Evolutionary conservation across 208 protist species (phyloP).

Genomic region (Naegleria gruberi): DNA sequence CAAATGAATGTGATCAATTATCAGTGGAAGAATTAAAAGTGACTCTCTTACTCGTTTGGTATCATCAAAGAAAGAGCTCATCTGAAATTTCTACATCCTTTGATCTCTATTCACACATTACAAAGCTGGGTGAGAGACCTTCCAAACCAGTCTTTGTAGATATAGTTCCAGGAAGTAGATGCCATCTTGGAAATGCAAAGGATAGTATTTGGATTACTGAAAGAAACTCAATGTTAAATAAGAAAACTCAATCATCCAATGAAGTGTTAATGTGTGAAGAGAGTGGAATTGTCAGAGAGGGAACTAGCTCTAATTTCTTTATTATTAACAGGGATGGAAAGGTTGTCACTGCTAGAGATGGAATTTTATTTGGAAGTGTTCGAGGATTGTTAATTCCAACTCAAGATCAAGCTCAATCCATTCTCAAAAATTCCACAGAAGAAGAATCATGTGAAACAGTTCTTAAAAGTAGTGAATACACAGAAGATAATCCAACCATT

Average conservation of each 20-base stretch:
- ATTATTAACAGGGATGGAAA: background rate
- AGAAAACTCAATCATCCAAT: background rate
- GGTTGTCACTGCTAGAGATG: background rate
- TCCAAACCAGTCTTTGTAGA: background rate
- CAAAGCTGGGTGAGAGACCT: background rate
- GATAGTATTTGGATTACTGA: background rate
- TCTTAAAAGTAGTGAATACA: background rate
- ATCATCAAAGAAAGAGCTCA: background rate
- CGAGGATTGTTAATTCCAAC: background rate
- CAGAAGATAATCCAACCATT: background rate
- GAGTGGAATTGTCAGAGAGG: background rate
- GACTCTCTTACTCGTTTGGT: background rate
- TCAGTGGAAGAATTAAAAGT: background rate
- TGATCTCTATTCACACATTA: background rate
- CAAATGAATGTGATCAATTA: background rate
- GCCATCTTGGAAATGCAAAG: background rate
- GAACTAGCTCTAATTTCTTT: background rate
- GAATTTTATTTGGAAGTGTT: background rate
- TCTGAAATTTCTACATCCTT: background rate
- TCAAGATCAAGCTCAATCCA: background rate
- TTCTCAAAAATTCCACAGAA: background rate
- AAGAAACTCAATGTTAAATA: background rate
- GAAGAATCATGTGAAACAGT: background rate
- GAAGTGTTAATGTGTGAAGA: slow-evolving; percentile 3
- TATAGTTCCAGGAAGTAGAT: background rate